Base-by-base conservation (phyloP, 75 land plant species). In the Pseudotsuga menziesii region DNA sequence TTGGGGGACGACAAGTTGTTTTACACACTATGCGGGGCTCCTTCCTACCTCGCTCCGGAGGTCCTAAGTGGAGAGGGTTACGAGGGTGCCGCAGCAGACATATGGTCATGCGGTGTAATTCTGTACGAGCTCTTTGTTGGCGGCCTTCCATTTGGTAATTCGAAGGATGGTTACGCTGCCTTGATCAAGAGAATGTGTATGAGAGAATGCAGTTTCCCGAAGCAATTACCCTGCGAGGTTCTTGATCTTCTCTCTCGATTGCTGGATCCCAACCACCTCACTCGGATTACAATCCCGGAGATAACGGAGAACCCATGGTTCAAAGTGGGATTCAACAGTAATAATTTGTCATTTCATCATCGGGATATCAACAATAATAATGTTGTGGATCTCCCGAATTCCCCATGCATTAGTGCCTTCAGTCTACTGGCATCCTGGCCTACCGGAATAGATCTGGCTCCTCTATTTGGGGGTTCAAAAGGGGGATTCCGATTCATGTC, bases 231-330 rank as follows among this genome's bases (percentile, higher is more conserved):
- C 0, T 9, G 54, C 54, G 11, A 11, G 0, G 54, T 9, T 11
- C 54, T 1, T 2, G 11, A 9, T 2, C 55, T 85, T 25, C 75
- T 85, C 19, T 67, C 55, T 4, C 77, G 75, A 27, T 66, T 85
- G 22, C 71, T 85, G 44, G 81, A 74, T 44, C 81, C 85, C 60
- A 79, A 85, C 59, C 85, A 81, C 3, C n/a, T 69, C 54, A 83
- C 84, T 84, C 74, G 67, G 59, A 81, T 72, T 26, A 64, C 78
- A 9, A 57, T 76, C 4, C 74, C 74, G 12, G 73, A 76, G 11
- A 76, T 76, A 5, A 29, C 61, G 78, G 74, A 76, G 3, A 4
- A 61, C 74, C 32, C 61, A 9, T 76, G 78, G 78, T 76, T 76
- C 32, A 76, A 76, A 35, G 23, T 25, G 74, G 73, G 73, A 3